phyloP scores from a whole-genome alignment of 2,329 filamentous ascomycete species.

The Nakataea oryzae region DNA sequence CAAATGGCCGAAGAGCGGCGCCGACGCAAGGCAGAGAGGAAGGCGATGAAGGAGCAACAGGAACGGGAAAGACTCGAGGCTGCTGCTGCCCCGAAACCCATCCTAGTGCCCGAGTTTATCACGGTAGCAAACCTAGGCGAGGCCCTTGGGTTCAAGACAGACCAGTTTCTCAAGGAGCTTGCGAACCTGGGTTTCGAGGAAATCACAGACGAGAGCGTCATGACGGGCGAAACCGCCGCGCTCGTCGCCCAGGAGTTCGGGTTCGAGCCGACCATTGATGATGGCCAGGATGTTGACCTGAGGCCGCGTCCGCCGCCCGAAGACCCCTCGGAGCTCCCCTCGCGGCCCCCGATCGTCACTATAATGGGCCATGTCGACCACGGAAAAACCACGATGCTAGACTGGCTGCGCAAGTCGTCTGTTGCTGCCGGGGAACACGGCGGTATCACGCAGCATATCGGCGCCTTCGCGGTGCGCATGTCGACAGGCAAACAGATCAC shows the following conservation, averaged over 20 bases:
- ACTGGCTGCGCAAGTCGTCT: slow-evolving; percentile 87
- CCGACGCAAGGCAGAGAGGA: slow-evolving; percentile 30
- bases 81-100: slow-evolving; percentile 37
- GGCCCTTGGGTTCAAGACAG: slow-evolving; percentile 59
- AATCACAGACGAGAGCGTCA: slow-evolving; percentile 68
- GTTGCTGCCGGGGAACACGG: slow-evolving; percentile 87
- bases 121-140: slow-evolving; percentile 74
- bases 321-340: slow-evolving; percentile 57
- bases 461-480: slow-evolving; percentile 87
- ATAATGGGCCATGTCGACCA: slow-evolving; percentile 99
- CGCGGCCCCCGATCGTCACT: slow-evolving; percentile 84
- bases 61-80: slow-evolving; percentile 23
- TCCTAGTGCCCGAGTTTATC: slow-evolving; percentile 84
- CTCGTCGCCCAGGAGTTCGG: slow-evolving; percentile 89
- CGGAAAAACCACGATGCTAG: slow-evolving; percentile 92
- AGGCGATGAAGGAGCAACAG: slow-evolving; percentile 24
- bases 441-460: slow-evolving; percentile 97
- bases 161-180: slow-evolving; percentile 65
- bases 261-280: slow-evolving; percentile 72
- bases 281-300: slow-evolving; percentile 57
- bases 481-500: slow-evolving; percentile 83
- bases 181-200: slow-evolving; percentile 84
- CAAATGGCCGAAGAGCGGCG: slow-evolving; percentile 26
- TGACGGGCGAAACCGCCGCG: slow-evolving; percentile 83
- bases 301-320: slow-evolving; percentile 56